Base-by-base conservation (phyloP, 768 basidiomycete species). In the Leccinum rimulosum region DNA sequence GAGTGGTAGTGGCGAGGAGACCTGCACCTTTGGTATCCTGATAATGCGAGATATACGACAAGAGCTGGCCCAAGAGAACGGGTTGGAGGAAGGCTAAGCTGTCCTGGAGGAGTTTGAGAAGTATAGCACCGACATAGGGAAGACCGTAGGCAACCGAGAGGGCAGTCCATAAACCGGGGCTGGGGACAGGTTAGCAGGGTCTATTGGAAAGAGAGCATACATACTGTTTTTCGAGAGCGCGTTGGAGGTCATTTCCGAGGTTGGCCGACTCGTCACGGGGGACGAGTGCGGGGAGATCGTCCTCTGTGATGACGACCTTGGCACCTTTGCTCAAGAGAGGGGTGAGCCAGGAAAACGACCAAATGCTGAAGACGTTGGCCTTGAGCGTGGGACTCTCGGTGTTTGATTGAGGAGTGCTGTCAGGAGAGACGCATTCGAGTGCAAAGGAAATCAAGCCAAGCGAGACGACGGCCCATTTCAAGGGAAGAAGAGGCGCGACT, bases 341-440 rank as follows among this genome's bases (percentile, higher is more conserved):
- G 1, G 91, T 92, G 78, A 98, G 82, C 94, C 94, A 98, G 0
- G 78, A 75, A 68, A 98, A 98, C 1, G 85, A 87, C 82, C 88
- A 93, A 40, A 83, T 78, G 66, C 89, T 92, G 70, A 86, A 95
- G 22, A 93, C 75, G 69, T 93, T 95, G 17, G 94, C 90, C 0
- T 84, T 87, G 17, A 88, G 65, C 1, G 87, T 74, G 0, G 94
- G 94, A 67, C 77, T 89, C 67, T 93, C 91, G 50, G 75, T 63
- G 14, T 70, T 68, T 19, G 79, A 78, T 38, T 74, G 72, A 5
- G 68, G 74, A 58, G 80, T 73, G 35, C 70, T 68, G 63, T 85
- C 88, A 0, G 91, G 84, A 1, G 92, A 89, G 15, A 86, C 60
- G 58, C 82, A 85, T 70, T 96, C 94, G 22, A 93, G 63, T 2